A percentile compares a stretch with the other conserved stretches of the same genome.
Evolutionary conservation across 805 yeast species (phyloP).

Genomic region (Myxozyma sirexii): DNA sequence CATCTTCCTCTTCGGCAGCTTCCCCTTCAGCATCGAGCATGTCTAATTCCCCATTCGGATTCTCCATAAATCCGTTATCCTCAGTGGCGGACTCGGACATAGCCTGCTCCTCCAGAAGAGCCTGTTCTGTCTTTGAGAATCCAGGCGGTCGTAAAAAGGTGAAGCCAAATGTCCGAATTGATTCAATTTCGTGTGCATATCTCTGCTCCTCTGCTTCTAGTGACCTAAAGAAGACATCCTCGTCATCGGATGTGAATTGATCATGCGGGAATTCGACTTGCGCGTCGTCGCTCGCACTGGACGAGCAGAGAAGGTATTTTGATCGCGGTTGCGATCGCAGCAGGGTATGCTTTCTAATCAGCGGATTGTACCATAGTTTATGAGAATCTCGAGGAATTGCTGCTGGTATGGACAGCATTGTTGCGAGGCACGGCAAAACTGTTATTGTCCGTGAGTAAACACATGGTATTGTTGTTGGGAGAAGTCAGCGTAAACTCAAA

Average conservation of each 20-base stretch:
- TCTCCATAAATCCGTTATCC: slow-evolving; percentile 43
- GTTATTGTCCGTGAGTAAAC: neutral
- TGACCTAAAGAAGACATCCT: neutral
- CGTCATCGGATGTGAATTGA: neutral
- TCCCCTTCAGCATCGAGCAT: slow-evolving; percentile 33
- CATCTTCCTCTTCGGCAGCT: slow-evolving; percentile 37
- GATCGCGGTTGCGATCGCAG: slow-evolving; percentile 13
- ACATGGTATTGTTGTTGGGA: neutral
- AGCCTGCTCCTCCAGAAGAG: slow-evolving; percentile 39
- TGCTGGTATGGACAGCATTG: slow-evolving; percentile 24
- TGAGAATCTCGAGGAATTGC: slow-evolving; percentile 14
- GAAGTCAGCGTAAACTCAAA: neutral
- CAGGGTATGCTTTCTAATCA: slow-evolving; percentile 10
- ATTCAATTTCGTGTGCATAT: slow-evolving; percentile 21
- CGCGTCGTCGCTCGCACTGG: slow-evolving; percentile 1
- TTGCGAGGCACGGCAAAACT: neutral
- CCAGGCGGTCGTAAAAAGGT: slow-evolving; percentile 61
- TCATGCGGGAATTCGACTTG: neutral
- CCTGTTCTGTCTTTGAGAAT: slow-evolving; percentile 54
- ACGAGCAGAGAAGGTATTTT: slow-evolving; percentile 17
- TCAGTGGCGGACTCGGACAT: slow-evolving; percentile 39
- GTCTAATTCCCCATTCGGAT: slow-evolving; percentile 37
- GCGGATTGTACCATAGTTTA: slow-evolving; percentile 17
- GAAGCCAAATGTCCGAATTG: slow-evolving; percentile 52
- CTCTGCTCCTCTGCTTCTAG: slow-evolving; percentile 22